These are phyloP conservation scores for Trichosporon sp. DNA, from an alignment of 1,284 basidiomycete species.

Conservation along the genomic window DNA sequence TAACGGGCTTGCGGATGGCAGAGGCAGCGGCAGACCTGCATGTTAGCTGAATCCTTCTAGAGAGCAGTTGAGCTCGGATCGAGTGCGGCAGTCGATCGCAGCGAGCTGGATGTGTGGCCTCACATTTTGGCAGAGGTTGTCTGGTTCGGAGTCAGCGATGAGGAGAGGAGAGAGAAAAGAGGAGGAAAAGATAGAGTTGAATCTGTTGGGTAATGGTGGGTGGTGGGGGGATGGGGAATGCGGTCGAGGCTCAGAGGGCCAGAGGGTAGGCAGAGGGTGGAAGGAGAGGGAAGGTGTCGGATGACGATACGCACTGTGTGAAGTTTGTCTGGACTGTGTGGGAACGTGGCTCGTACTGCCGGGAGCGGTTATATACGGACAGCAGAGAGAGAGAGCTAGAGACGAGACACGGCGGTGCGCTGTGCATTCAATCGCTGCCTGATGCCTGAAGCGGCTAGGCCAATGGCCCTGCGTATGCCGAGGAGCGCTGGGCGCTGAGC, in stretches of 20 bases:
- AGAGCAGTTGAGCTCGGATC: not conserved
- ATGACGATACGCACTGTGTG: constrained; percentile 13
- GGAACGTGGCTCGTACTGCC: not conserved
- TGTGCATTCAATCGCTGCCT: not conserved
- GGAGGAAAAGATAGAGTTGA: constrained; percentile 6
- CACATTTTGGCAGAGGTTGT: constrained; percentile 9
- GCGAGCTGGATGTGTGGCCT: not conserved
- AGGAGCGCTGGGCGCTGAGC: not conserved
- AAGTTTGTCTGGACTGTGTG: constrained; percentile 13
- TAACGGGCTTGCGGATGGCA: constrained; percentile 59
- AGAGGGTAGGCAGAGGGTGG: not conserved
- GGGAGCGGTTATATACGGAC: not conserved
- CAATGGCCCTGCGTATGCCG: not conserved
- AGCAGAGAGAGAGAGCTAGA: too few species aligned
- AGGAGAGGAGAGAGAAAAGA: constrained; percentile 1
- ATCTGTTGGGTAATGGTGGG: not conserved
- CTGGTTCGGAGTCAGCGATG: constrained; percentile 9
- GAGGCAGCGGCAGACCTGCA: constrained; percentile 15
- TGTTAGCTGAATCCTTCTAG: constrained; percentile 2
- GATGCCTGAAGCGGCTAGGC: constrained; percentile 5
- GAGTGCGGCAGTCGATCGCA: not conserved
- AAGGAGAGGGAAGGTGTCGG: not conserved
- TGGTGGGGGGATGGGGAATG: not conserved
- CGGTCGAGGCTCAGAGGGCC: not conserved
- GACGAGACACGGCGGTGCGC: not conserved